Evolutionary conservation across 2,329 filamentous ascomycete genomes (phyloP), one percentile per base, ranked within the genome.

Genomic region (Colletotrichum kahawae): DNA sequence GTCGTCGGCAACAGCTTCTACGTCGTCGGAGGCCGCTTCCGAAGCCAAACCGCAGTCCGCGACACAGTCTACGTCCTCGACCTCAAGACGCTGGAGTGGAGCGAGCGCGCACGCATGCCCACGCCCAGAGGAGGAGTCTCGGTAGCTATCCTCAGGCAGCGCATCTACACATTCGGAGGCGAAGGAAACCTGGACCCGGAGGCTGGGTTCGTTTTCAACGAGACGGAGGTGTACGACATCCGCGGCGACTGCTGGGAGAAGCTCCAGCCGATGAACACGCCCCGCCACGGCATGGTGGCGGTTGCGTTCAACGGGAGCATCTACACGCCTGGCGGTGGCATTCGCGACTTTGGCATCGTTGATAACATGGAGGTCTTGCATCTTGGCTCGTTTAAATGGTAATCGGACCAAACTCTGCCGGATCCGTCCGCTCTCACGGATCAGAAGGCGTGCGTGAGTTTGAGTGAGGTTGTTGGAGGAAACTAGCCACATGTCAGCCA

Each of bases 341-440:
- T 43, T 43, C 38, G 38, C 0, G 18, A 43, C 16, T 43, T 43
- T n/a, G 38, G 16, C 0, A 43, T 43, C 0, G 18, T 43, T 43
- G 16, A 48, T 48, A 48, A 21, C 18, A 48, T 48, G 43, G 18
- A 48, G 18, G 43, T 12, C 3, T n/a, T 48, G 43, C 18, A 48
- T 48, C 43, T 18, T 48, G 43, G 43, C 1, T 48, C 18, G 43
- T 21, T 48, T 5, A 48, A 21, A 5, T 48, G 43, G 43, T 48
- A 6, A 48, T 48, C 3, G 18, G 5, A 48, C 5, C 10, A 48
- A 48, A 48, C 43, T 4, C 18, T 18, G 43, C 38, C 38, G 38
- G 1, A 9, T 9, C 38, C 12, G 1, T 48, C 0, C 2, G 38
- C 38, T 48, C 18, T 0, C 12, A 0, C 0, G 9, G 38, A 48